phyloP scores from a whole-genome alignment of 805 yeast genomes.

The Komagataella ulmi region DNA sequence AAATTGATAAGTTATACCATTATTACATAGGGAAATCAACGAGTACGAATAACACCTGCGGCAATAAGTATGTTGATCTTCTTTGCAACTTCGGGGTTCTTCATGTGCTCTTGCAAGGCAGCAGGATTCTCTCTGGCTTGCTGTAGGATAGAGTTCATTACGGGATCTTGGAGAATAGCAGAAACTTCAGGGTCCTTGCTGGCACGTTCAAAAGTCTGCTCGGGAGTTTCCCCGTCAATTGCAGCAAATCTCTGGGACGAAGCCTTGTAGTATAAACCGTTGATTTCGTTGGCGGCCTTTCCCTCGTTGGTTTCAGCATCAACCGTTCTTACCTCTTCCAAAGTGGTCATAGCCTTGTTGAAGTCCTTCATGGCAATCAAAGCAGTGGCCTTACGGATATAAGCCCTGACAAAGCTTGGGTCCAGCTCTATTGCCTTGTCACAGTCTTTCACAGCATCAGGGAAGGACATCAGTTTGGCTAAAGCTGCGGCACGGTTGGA shows the following conservation, averaged over 20 bases:
- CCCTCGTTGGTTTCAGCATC: slow-evolving; percentile 56
- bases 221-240: slow-evolving; percentile 81
- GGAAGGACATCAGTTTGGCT: slow-evolving; percentile 91
- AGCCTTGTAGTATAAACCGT: slow-evolving; percentile 69
- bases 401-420: slow-evolving; percentile 85
- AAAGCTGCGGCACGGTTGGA: slow-evolving; percentile 97
- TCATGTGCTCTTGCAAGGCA: slow-evolving; percentile 95
- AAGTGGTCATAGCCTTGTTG: slow-evolving; percentile 68
- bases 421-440: slow-evolving; percentile 80
- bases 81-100: slow-evolving; percentile 81
- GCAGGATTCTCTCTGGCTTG: slow-evolving; percentile 96
- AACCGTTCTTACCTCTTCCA: slow-evolving; percentile 62
- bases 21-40: slow-evolving; percentile 21
- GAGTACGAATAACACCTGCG: slow-evolving; percentile 92
- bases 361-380: slow-evolving; percentile 84
- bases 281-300: slow-evolving; percentile 58
- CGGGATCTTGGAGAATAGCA: slow-evolving; percentile 81
- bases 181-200: slow-evolving; percentile 91
- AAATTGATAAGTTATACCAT: neutral
- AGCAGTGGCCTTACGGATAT: slow-evolving; percentile 92
- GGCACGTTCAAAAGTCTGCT: slow-evolving; percentile 85
- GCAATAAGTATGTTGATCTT: slow-evolving; percentile 86
- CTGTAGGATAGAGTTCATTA: slow-evolving; percentile 86
- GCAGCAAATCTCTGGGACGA: slow-evolving; percentile 68
- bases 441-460: slow-evolving; percentile 91